Evolutionary conservation across 2,329 filamentous ascomycete genomes (phyloP).

Genomic region (Didymella keratinophila): DNA sequence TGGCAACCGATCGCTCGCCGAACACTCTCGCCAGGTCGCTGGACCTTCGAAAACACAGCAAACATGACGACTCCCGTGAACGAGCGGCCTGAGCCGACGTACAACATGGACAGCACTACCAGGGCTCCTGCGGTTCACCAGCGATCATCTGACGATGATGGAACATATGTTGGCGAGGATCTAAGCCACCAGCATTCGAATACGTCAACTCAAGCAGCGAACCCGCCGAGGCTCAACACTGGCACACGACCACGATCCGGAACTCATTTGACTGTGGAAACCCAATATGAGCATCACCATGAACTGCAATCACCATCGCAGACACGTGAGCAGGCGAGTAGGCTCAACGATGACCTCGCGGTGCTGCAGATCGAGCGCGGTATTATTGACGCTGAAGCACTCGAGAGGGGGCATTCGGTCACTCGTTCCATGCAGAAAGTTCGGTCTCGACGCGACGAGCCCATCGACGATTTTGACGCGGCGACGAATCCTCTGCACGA

Average conservation of each 20-base stretch:
- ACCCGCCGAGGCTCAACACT: constrained; percentile 21
- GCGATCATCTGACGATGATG: constrained; percentile 50
- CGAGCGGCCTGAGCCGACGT: constrained; percentile 49
- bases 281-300: constrained; percentile 47
- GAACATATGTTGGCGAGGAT: constrained; percentile 50
- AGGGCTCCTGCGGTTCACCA: constrained; percentile 29
- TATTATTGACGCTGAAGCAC: constrained; percentile 56
- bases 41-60: constrained; percentile 18
- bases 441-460: constrained; percentile 63
- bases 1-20: background rate
- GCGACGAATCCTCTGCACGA: constrained; percentile 75
- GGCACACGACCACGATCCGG: constrained; percentile 37
- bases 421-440: constrained; percentile 59
- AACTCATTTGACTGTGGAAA: constrained; percentile 60
- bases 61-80: constrained; percentile 48
- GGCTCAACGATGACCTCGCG: constrained; percentile 71
- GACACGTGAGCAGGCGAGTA: constrained; percentile 65
- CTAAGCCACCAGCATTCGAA: constrained; percentile 41
- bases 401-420: constrained; percentile 46
- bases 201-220: constrained; percentile 12
- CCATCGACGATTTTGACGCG: constrained; percentile 71
- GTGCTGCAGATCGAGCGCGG: constrained; percentile 71
- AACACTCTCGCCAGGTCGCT: constrained; percentile 9
- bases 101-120: constrained; percentile 43
- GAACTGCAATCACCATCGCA: constrained; percentile 61